Conservation (phyloP, 805 yeast species). For the Cyberlindnera mrakii region DNA sequence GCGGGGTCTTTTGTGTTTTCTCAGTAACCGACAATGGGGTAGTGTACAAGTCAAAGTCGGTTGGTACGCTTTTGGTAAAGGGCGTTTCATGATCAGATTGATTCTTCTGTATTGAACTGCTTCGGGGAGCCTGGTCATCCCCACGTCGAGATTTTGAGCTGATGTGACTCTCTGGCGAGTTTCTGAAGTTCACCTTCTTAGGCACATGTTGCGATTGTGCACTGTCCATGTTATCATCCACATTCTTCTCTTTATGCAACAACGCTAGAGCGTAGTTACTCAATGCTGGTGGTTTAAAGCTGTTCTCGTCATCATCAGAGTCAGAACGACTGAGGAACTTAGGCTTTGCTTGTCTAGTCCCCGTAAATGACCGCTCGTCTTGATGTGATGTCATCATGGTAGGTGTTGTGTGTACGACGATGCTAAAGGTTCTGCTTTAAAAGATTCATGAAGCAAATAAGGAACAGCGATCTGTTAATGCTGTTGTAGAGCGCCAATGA, state of each 20-base stretch:
- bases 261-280: slow-evolving; percentile 54
- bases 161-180: slow-evolving; percentile 9
- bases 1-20: slow-evolving; percentile 17
- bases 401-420: not conserved
- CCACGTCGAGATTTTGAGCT: slow-evolving; percentile 7
- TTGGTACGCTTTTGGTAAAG: slow-evolving; percentile 14
- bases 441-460: not conserved
- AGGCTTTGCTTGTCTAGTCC: not conserved
- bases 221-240: slow-evolving; percentile 4
- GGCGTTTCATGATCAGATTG: slow-evolving; percentile 21
- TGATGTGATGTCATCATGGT: slow-evolving; percentile 1
- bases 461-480: too few species aligned
- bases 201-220: slow-evolving; percentile 2
- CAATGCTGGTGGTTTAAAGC: slow-evolving; percentile 53
- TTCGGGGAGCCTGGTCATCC: slow-evolving; percentile 8
- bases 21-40: slow-evolving; percentile 12
- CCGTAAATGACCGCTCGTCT: not conserved
- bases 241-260: slow-evolving; percentile 29
- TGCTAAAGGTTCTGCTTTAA: not conserved
- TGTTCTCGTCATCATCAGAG: slow-evolving; percentile 38
- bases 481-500: too few species aligned
- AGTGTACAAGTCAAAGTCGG: slow-evolving; percentile 9
- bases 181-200: slow-evolving; percentile 21
- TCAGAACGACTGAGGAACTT: slow-evolving; percentile 13
- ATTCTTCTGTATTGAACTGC: slow-evolving; percentile 12